phyloP scores from a whole-genome alignment of 2,329 filamentous ascomycete species.

The Sporothrix protearum region DNA sequence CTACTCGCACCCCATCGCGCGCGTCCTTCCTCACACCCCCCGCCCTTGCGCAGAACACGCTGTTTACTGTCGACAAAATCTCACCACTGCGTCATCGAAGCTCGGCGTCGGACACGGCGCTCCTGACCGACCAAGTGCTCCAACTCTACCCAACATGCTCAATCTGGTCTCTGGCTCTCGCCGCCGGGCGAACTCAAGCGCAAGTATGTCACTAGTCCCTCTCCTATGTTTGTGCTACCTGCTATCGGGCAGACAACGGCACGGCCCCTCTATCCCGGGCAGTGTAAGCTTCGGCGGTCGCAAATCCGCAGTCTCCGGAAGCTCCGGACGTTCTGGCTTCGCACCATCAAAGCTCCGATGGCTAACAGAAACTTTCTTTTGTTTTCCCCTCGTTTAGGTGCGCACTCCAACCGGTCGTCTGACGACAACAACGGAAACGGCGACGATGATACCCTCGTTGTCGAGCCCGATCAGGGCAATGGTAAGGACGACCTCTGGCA shows the following conservation, averaged over 20 bases:
- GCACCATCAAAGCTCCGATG: not conserved
- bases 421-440: constrained; percentile 50
- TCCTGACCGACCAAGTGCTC: not conserved
- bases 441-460: constrained; percentile 73
- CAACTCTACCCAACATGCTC: constrained; percentile 22
- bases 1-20: not conserved
- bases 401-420: constrained; percentile 43
- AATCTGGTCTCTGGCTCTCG: constrained; percentile 28
- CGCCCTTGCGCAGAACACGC: not conserved
- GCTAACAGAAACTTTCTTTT: constrained; percentile 15
- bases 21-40: not conserved
- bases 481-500: constrained; percentile 53
- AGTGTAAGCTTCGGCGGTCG: not conserved
- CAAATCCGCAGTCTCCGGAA: not conserved
- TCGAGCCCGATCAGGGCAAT: constrained; percentile 92
- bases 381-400: constrained; percentile 19
- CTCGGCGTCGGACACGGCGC: constrained; percentile 2
- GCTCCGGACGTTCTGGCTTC: not conserved
- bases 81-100: constrained; percentile 3
- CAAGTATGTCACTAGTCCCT: constrained; percentile 34
- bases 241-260: not conserved
- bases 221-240: not conserved
- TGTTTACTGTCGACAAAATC: not conserved
- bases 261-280: not conserved
- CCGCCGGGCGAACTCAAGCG: constrained; percentile 37